These are phyloP conservation scores for Alloteropsis angusta DNA, from an alignment of 202 grass and related monocot species.

Conservation along the genomic window DNA sequence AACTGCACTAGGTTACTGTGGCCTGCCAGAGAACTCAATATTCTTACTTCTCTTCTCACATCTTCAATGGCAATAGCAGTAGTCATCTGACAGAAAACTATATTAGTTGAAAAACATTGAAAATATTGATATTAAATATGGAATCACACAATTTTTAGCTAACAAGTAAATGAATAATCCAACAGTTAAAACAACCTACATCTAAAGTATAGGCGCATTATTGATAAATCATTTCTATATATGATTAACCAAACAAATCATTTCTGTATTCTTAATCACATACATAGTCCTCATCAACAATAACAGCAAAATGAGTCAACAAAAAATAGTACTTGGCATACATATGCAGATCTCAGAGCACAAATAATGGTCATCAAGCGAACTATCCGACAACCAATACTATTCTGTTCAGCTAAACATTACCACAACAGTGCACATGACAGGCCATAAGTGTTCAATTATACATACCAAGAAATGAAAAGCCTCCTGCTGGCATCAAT, in stretches of 20 bases:
- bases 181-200: not conserved
- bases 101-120: constrained; percentile 19
- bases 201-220: not conserved
- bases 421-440: constrained; percentile 23
- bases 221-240: not conserved
- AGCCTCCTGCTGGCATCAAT: constrained; percentile 21
- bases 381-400: constrained; percentile 30
- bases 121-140: constrained; percentile 9
- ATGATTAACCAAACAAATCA: not conserved
- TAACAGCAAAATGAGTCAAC: constrained; percentile 18
- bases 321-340: constrained; percentile 12
- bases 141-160: constrained; percentile 1
- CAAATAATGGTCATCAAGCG: constrained; percentile 21
- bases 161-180: not conserved
- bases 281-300: not conserved
- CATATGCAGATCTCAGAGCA: constrained; percentile 18
- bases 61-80: constrained; percentile 98
- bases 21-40: constrained; percentile 91
- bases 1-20: constrained; percentile 94
- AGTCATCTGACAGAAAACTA: constrained; percentile 71
- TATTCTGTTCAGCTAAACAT: constrained; percentile 24
- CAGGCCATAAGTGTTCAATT: constrained; percentile 40
- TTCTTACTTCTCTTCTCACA: constrained; percentile 96
- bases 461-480: constrained; percentile 20
- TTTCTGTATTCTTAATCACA: not conserved